Evolutionary conservation across 495 filamentous ascomycete genomes (phyloP).

Genomic region (Talaromyces stipitatus): DNA sequence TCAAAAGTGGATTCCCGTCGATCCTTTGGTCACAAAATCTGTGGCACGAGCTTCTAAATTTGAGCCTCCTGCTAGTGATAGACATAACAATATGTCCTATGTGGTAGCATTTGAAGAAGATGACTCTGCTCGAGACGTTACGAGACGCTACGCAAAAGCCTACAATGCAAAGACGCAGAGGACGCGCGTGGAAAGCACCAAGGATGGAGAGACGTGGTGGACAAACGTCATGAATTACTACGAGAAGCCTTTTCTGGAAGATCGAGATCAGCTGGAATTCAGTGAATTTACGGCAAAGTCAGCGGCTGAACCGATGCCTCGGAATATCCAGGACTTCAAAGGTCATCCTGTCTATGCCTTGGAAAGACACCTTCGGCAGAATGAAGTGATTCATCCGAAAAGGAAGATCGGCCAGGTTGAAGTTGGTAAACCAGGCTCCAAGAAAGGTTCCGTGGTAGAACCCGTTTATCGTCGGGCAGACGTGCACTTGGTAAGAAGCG

Average conservation of each 20-base stretch:
- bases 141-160: slow-evolving; percentile 66
- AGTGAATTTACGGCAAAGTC: slow-evolving; percentile 64
- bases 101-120: slow-evolving; percentile 80
- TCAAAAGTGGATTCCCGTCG: slow-evolving; percentile 86
- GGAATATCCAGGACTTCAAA: slow-evolving; percentile 86
- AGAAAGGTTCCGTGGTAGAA: slow-evolving; percentile 47
- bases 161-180: slow-evolving; percentile 86
- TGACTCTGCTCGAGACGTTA: slow-evolving; percentile 69
- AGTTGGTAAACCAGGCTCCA: slow-evolving; percentile 52
- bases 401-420: slow-evolving; percentile 69
- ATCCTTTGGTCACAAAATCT: slow-evolving; percentile 73
- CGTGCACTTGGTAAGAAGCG: slow-evolving; percentile 64
- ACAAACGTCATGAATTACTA: slow-evolving; percentile 52
- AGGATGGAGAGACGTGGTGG: slow-evolving; percentile 68
- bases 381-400: slow-evolving; percentile 71
- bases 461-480: slow-evolving; percentile 72
- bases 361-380: slow-evolving; percentile 74
- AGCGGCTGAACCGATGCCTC: slow-evolving; percentile 77
- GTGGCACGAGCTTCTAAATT: slow-evolving; percentile 66
- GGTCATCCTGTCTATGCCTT: slow-evolving; percentile 86
- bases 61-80: slow-evolving; percentile 72
- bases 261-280: slow-evolving; percentile 76
- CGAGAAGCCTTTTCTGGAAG: slow-evolving; percentile 43
- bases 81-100: slow-evolving; percentile 68
- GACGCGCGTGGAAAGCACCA: slow-evolving; percentile 61